These are phyloP conservation scores for Kazachstania africana DNA, from an alignment of 805 yeast genomes.

Conservation along the genomic window DNA sequence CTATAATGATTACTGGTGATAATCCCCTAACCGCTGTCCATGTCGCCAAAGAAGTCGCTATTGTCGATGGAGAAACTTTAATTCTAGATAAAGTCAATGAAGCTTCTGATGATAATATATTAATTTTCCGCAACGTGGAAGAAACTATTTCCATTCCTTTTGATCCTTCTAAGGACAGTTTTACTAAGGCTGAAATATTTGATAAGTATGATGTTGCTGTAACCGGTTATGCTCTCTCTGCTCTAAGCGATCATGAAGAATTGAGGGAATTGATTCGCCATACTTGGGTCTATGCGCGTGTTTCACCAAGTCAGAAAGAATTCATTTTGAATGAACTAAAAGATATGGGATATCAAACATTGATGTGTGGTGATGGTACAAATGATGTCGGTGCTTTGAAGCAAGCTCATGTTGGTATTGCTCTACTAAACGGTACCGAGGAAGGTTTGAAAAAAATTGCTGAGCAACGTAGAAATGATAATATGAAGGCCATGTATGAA, in stretches of 20 bases:
- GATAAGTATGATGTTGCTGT: conserved; percentile 73
- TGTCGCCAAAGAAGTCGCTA: conserved; percentile 87
- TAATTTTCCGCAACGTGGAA: conserved; percentile 77
- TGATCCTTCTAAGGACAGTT: conserved; percentile 36
- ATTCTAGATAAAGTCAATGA: conserved; percentile 75
- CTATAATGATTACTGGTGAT: conserved; percentile 97
- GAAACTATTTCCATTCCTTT: conserved; percentile 65
- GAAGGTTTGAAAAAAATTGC: conserved; percentile 83
- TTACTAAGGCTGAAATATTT: conserved; percentile 36
- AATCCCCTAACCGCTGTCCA: conserved; percentile 97
- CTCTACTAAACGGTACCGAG: conserved; percentile 93
- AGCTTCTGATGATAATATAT: conserved; percentile 37
- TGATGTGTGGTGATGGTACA: conserved; percentile 99
- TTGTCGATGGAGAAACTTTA: conserved; percentile 71
- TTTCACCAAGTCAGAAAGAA: conserved; percentile 93
- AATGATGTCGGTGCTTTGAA: conserved; percentile 98
- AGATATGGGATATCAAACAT: conserved; percentile 79
- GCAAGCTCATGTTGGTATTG: conserved; percentile 97
- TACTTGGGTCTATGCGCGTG: conserved; percentile 96
- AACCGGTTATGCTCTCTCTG: conserved; percentile 80
- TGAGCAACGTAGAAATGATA: conserved; percentile 62
- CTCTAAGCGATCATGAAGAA: conserved; percentile 55
- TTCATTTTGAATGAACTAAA: conserved; percentile 74
- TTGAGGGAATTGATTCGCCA: conserved; percentile 65
- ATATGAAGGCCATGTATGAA: conserved; percentile 54